Evolutionary conservation across 2,329 filamentous ascomycete genomes (phyloP), one percentile per base, ranked within the genome.

Genomic region (Didymella exigua): DNA sequence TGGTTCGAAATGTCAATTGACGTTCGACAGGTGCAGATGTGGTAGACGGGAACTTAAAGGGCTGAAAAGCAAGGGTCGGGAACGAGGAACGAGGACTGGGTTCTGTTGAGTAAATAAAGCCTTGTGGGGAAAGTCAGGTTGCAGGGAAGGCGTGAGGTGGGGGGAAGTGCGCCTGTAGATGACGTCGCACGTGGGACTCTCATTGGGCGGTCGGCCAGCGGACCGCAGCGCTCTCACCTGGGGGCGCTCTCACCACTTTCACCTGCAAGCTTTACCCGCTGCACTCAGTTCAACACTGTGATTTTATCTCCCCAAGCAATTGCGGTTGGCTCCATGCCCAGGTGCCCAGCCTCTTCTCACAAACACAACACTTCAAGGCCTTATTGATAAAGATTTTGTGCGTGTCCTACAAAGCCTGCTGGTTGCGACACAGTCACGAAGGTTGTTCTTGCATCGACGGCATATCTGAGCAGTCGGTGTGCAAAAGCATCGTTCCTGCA

Each of bases 41-140:
- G 56, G 58, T 49, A 49, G 54, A 19, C 16, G 29, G 37, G n/a
- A n/a, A n/a, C n/a, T n/a, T n/a, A n/a, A n/a, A n/a, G n/a, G n/a
- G n/a, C n/a, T n/a, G n/a, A n/a, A n/a, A n/a, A n/a, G n/a, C n/a
- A n/a, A 27, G 44, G 34, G 14, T 21, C 26, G 44, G 48, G 23
- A 42, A 37, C 43, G 48, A 44, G 48, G 46, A 52, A 30, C 27
- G 30, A 48, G 41, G 14, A 14, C 34, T 33, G 37, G 8, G 13
- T 14, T n/a, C n/a, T 63, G 61, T 68, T 67, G 63, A 54, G 58
- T 60, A 63, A 68, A 66, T 63, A 68, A 65, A 56, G 34, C 48
- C 62, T 62, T 56, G 49, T 60, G 56, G 45, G 41, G 50, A 29
- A 54, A 53, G 55, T 68, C 61, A 62, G 66, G 57, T 69, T 24